Evolutionary conservation across 106 monocot species (phyloP).

Genomic region (Acorus gramineus): DNA sequence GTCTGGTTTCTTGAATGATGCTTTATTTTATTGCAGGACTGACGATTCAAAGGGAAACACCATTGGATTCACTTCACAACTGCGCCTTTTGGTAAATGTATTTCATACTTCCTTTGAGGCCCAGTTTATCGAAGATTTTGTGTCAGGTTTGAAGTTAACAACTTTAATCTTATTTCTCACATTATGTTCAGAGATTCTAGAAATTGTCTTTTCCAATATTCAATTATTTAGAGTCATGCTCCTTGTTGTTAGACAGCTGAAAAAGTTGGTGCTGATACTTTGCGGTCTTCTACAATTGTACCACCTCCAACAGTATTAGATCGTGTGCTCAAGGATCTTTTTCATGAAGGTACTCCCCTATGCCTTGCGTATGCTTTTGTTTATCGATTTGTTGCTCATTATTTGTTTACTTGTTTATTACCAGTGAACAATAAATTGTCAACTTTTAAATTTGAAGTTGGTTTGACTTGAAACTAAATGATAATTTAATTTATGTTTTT

Average conservation of each 20-base stretch:
- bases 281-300: constrained; percentile 31
- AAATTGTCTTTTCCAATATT: neutral
- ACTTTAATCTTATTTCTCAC: neutral
- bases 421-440: no score
- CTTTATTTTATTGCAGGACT: constrained; percentile 31
- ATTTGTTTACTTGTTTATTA: no score
- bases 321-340: constrained; percentile 77
- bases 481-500: no score
- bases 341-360: constrained; percentile 52
- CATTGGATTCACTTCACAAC: constrained; percentile 82
- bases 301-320: constrained; percentile 81
- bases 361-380: neutral
- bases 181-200: neutral
- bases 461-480: no score
- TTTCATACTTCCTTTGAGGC: constrained; percentile 55
- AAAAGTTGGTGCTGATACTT: constrained; percentile 59
- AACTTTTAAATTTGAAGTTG: no score
- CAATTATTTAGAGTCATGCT: constrained; percentile 13
- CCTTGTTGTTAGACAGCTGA: constrained; percentile 70
- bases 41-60: constrained; percentile 48
- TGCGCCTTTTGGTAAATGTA: constrained; percentile 52
- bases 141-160: constrained; percentile 55
- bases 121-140: constrained; percentile 81
- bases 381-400: neutral
- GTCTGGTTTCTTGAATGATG: neutral